Conservation (phyloP, 1,284 basidiomycete genomes). For the Flammula alnicola region DNA sequence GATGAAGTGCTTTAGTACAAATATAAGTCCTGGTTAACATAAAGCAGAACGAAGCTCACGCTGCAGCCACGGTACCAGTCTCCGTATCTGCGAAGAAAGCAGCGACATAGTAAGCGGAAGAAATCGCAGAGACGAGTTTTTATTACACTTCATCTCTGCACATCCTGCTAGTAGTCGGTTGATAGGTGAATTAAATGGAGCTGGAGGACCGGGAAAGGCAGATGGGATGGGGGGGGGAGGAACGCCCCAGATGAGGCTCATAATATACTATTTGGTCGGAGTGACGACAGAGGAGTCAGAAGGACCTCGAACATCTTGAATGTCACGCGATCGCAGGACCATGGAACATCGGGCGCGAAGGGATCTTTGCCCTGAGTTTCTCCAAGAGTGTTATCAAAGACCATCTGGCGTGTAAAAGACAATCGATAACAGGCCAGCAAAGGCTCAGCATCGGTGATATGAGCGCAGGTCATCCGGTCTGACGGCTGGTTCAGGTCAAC, state of each 20-base stretch:
- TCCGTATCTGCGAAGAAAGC: slow-evolving; percentile 47
- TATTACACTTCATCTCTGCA: slow-evolving; percentile 44
- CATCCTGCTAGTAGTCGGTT: slow-evolving; percentile 28
- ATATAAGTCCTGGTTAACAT: background rate
- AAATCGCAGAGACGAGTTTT: slow-evolving; percentile 8
- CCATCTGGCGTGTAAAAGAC: slow-evolving; percentile 17
- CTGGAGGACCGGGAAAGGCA: slow-evolving; percentile 1
- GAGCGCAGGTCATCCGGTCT: slow-evolving; percentile 11
- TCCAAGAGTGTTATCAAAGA: slow-evolving; percentile 20
- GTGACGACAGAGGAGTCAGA: slow-evolving; percentile 21
- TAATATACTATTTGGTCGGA: slow-evolving; percentile 27
- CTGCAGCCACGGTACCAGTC: slow-evolving; percentile 69
- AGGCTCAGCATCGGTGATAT: slow-evolving; percentile 19
- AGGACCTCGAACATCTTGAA: slow-evolving; percentile 29
- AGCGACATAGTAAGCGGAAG: slow-evolving; percentile 1
- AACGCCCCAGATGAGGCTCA: slow-evolving; percentile 13
- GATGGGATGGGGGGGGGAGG: slow-evolving; percentile 13
- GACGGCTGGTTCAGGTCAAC: background rate
- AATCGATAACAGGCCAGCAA: slow-evolving; percentile 22
- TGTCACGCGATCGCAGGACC: slow-evolving; percentile 32
- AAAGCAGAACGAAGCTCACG: slow-evolving; percentile 39
- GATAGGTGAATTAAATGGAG: background rate
- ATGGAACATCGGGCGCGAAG: slow-evolving; percentile 16
- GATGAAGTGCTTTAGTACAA: slow-evolving; percentile 52
- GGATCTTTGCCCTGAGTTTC: slow-evolving; percentile 24